These are phyloP conservation scores for Stenocarpella maydis DNA, from an alignment of 2,329 filamentous ascomycete species.

Conservation along the genomic window DNA sequence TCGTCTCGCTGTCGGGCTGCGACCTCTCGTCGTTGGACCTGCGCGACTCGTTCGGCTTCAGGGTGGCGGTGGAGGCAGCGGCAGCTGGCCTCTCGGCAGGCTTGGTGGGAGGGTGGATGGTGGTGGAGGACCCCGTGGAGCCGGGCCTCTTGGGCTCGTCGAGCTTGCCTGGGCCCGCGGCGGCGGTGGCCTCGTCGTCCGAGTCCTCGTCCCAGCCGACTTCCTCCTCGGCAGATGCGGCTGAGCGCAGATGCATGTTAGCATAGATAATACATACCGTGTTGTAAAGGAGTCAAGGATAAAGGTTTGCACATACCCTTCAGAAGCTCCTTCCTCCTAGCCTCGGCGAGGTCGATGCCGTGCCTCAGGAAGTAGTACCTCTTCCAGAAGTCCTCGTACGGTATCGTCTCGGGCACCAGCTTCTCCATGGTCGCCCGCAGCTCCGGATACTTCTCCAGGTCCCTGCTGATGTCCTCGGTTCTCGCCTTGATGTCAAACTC, in stretches of 20 bases:
- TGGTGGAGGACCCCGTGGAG: constrained; percentile 66
- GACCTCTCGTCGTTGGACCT: constrained; percentile 89
- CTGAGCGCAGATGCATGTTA: constrained; percentile 50
- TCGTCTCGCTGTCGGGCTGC: constrained; percentile 91
- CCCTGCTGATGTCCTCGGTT: constrained; percentile 82
- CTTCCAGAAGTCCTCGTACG: constrained; percentile 90
- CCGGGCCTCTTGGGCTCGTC: constrained; percentile 47
- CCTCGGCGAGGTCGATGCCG: constrained; percentile 92
- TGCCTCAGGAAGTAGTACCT: constrained; percentile 95
- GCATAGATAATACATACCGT: constrained; percentile 32
- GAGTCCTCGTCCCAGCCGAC: constrained; percentile 71
- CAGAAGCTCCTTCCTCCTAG: constrained; percentile 84
- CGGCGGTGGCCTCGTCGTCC: constrained; percentile 45
- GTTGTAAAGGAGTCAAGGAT: not conserved
- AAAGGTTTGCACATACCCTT: constrained; percentile 69
- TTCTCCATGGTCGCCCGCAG: constrained; percentile 91
- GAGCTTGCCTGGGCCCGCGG: constrained; percentile 40
- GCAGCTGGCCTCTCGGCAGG: constrained; percentile 42
- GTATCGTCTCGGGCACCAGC: constrained; percentile 90
- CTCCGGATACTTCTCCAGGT: constrained; percentile 88
- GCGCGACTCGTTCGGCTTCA: constrained; percentile 72
- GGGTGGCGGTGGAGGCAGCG: constrained; percentile 44
- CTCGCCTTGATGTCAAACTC: constrained; percentile 83
- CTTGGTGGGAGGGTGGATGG: constrained; percentile 60
- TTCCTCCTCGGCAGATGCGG: constrained; percentile 76